Percentiles rank a stretch among this genome's conserved stretches.
Evolutionary conservation across 108 stramenopile species (phyloP).

Genomic region (Conticribra weissflogii): DNA sequence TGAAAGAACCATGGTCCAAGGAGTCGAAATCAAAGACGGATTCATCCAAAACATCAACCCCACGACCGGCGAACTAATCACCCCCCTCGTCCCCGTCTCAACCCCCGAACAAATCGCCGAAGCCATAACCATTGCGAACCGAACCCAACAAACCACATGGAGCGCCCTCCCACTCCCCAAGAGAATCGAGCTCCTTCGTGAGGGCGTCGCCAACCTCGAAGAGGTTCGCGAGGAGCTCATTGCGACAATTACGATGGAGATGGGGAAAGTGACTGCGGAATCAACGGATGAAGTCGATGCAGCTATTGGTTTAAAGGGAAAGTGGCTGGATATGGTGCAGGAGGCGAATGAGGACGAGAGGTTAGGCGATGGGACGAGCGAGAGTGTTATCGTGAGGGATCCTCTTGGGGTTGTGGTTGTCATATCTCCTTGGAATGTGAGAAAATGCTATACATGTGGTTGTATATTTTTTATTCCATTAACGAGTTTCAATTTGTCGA

Average conservation of each 20-base stretch:
- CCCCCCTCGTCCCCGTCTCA: conserved; percentile 53
- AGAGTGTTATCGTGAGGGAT: conserved; percentile 64
- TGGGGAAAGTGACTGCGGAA: conserved; percentile 82
- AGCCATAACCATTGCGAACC: conserved; percentile 47
- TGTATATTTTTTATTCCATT: conserved; percentile 1
- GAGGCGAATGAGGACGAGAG: conserved; percentile 53
- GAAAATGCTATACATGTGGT: conserved; percentile 6
- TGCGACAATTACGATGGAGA: conserved; percentile 67
- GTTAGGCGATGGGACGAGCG: conserved; percentile 47
- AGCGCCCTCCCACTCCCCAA: conserved; percentile 43
- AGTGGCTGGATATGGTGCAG: conserved; percentile 62
- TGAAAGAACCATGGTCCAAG: conserved; percentile 66
- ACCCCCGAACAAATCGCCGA: conserved; percentile 55
- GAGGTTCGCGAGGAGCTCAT: conserved; percentile 42
- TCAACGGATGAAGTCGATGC: conserved; percentile 71
- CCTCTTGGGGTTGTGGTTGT: conserved; percentile 84
- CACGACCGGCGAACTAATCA: conserved; percentile 70
- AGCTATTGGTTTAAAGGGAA: conserved; percentile 61
- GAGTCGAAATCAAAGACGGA: conserved; percentile 64
- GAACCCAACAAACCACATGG: conserved; percentile 55
- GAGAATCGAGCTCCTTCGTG: conserved; percentile 55
- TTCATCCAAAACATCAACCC: conserved; percentile 76
- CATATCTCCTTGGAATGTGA: conserved; percentile 76
- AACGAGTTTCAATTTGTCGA: too few relatives aligned
- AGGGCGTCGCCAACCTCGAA: conserved; percentile 51